Evolutionary conservation across 768 basidiomycete genomes (phyloP), one percentile per base, ranked within the genome.

Genomic region (Leccinum pellstonianum): DNA sequence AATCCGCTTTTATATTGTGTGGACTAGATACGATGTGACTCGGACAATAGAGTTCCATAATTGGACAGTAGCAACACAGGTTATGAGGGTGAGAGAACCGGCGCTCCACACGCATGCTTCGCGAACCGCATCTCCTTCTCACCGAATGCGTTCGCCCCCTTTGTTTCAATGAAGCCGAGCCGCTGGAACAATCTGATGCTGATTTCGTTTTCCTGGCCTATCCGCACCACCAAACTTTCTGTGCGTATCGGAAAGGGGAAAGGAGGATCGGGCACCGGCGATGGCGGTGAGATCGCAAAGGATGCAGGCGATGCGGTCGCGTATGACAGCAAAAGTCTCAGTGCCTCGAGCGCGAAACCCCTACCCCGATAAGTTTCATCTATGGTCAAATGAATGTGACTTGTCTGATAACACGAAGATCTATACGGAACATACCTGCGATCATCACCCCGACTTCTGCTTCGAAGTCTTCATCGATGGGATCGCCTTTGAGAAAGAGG

Each of bases 391-490:
- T n/a, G n/a, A 15, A 23, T 17, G 48, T 23, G 31, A 56, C 50
- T 17, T 11, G 12, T 14, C 38, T n/a, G 38, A 23, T 9, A 41
- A 37, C 14, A 31, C 9, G 19, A 51, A 47, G 41, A 21, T 3
- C 8, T 11, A 21, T 46, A 46, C 29, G 35, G 23, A n/a, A 19
- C 56, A 50, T 62, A 87, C 91, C 90, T 66, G 94, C 93, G 61
- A 96, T 89, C 95, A 96, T 98, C 60, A 96, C 86, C 71, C 96
- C 93, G 27, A 86, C 83, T 68, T 98, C 95, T 3, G 85, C 91
- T 62, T 93, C 87, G 57, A 84, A 81, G 35, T 75, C 78, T 23
- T 79, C 75, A 6, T 76, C 74, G 1, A 71, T 68, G 21, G 73
- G 72, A 17, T 70, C 64, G 50, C 86, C 85, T 50, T 88, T 88